Conservation (phyloP, 495 filamentous ascomycete species). For the Hypoxylon rickii region DNA sequence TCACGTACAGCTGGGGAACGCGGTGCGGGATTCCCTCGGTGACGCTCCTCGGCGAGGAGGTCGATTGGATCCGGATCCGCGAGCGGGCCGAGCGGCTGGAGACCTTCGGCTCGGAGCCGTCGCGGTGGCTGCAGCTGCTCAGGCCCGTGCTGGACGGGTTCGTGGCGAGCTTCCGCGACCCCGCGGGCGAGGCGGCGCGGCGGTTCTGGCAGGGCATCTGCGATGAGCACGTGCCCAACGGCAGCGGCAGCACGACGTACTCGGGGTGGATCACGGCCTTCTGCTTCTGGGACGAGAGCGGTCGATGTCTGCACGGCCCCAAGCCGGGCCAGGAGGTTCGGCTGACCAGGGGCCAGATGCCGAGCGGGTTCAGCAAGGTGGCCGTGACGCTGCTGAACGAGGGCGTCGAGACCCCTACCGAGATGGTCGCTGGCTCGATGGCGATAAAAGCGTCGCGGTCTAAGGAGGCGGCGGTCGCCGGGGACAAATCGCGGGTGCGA, state of each 20-base stretch:
- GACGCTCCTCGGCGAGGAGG: constrained; percentile 44
- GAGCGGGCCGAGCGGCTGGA: constrained; percentile 36
- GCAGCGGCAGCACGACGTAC: constrained; percentile 42
- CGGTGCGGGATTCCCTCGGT: constrained; percentile 51
- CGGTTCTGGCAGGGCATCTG: constrained; percentile 46
- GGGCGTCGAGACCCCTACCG: constrained; percentile 37
- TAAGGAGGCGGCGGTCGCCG: constrained; percentile 11
- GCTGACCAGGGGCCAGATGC: constrained; percentile 39
- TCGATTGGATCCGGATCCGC: constrained; percentile 46
- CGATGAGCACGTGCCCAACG: constrained; percentile 39
- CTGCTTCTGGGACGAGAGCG: constrained; percentile 49
- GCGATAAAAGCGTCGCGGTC: constrained; percentile 34
- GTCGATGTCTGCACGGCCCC: constrained; percentile 38
- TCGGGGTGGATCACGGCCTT: constrained; percentile 52
- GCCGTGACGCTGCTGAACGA: constrained; percentile 41
- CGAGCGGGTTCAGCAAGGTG: constrained; percentile 45
- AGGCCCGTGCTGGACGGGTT: constrained; percentile 42
- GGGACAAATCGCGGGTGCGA: constrained; percentile 10
- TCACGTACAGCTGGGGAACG: constrained; percentile 45
- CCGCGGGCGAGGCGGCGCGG: constrained; percentile 24
- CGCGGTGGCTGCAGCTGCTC: constrained; percentile 38
- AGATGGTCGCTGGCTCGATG: constrained; percentile 48
- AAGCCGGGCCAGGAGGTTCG: constrained; percentile 22
- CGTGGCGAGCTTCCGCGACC: constrained; percentile 40
- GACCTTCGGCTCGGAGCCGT: constrained; percentile 41